Percentiles rank a stretch among this genome's conserved stretches.
Evolutionary conservation across 306 rosid species (phyloP).

Genomic region (Psophocarpus tetragonolobus): DNA sequence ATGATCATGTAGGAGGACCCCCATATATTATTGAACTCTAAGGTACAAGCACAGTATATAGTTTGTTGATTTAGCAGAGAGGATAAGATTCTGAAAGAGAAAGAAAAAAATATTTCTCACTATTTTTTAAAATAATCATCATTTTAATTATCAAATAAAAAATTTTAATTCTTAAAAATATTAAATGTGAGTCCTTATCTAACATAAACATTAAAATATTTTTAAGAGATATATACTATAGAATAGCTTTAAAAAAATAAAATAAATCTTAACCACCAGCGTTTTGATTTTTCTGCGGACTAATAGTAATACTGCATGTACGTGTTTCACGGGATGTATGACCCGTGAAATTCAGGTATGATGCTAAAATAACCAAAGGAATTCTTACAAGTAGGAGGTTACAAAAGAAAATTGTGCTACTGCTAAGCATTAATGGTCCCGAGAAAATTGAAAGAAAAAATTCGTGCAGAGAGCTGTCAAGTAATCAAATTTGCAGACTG

Average conservation of each 20-base stretch:
- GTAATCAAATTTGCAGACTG: too few species aligned
- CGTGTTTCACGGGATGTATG: not conserved
- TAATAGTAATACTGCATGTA: too few species aligned
- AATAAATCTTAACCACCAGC: not conserved
- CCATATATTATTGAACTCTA: not conserved
- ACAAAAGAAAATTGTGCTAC: not conserved
- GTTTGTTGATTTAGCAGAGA: not conserved
- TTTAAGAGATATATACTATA: not conserved
- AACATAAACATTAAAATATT: not conserved
- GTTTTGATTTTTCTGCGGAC: not conserved
- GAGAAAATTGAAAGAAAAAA: not conserved
- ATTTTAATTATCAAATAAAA: not conserved
- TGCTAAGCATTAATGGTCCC: not conserved
- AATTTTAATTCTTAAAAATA: not conserved
- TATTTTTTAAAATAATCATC: not conserved
- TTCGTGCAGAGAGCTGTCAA: not conserved
- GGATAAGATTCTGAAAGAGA: too few species aligned
- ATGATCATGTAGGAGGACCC: too few species aligned
- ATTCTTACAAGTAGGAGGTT: not conserved
- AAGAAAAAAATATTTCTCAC: not conserved
- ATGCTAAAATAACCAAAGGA: not conserved
- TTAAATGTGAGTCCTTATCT: not conserved
- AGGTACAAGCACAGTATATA: not conserved
- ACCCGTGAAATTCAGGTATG: not conserved
- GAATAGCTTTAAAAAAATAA: not conserved